Evolutionary conservation across 78 protist species (phyloP).

Genomic region (Dictyostelium intermedium): DNA sequence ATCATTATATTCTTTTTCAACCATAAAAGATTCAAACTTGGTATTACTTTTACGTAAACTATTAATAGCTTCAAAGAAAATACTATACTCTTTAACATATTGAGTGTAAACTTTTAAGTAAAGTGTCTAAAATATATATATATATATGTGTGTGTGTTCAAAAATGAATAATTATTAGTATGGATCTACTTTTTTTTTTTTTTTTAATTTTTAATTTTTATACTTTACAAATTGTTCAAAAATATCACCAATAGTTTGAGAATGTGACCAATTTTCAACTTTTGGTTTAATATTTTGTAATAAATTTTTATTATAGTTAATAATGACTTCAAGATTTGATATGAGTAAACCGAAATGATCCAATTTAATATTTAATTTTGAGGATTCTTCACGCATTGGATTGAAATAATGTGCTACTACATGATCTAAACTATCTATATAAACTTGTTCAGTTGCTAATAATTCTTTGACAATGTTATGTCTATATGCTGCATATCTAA

Average conservation of each 20-base stretch:
- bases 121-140: conserved; percentile 17
- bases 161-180: not conserved
- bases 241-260: conserved; percentile 48
- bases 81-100: conserved; percentile 74
- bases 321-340: conserved; percentile 68
- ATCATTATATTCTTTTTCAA: conserved; percentile 55
- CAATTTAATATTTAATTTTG: conserved; percentile 40
- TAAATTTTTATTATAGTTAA: conserved; percentile 33
- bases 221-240: conserved; percentile 63
- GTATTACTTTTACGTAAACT: conserved; percentile 47
- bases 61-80: conserved; percentile 47
- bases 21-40: conserved; percentile 47
- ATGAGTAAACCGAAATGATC: conserved; percentile 39
- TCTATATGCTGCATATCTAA: conserved; percentile 58
- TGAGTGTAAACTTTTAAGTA: conserved; percentile 74
- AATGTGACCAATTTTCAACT: conserved; percentile 47
- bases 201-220: not conserved
- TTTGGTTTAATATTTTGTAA: conserved; percentile 26
- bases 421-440: conserved; percentile 36
- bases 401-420: conserved; percentile 16
- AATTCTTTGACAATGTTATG: conserved; percentile 63
- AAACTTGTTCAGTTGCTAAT: conserved; percentile 47
- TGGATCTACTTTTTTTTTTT: not conserved
- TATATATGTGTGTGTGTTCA: not conserved
- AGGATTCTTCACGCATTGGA: conserved; percentile 41